phyloP scores from a whole-genome alignment of 495 filamentous ascomycete species.

The Podospora appendiculata region DNA sequence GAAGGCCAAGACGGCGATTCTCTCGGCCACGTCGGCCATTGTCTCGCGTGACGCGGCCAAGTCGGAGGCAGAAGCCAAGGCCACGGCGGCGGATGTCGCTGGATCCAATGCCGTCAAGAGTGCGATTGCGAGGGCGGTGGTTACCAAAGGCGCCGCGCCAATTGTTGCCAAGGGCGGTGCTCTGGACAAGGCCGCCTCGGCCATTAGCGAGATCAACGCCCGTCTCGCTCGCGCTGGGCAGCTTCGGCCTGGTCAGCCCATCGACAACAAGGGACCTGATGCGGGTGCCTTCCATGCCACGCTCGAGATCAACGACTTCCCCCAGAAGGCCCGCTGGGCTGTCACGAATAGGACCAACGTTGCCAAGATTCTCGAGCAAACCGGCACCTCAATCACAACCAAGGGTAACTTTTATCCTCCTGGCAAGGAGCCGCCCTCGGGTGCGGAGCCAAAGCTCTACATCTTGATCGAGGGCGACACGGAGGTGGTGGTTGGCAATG shows the following conservation, averaged over 20 bases:
- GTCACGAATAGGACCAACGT: slow-evolving; percentile 99
- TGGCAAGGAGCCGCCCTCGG: slow-evolving; percentile 70
- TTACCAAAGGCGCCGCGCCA: slow-evolving; percentile 30
- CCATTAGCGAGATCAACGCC: slow-evolving; percentile 78
- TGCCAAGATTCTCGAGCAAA: slow-evolving; percentile 92
- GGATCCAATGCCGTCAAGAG: neutral
- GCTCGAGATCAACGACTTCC: slow-evolving; percentile 98
- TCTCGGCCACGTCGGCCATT: slow-evolving; percentile 51
- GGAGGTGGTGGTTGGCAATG: slow-evolving; percentile 81
- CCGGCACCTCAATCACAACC: slow-evolving; percentile 92
- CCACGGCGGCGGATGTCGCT: slow-evolving; percentile 46
- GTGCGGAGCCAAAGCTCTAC: slow-evolving; percentile 82
- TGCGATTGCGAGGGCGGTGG: neutral
- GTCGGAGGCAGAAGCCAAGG: slow-evolving; percentile 33
- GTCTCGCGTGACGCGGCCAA: slow-evolving; percentile 35
- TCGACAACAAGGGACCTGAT: slow-evolving; percentile 98
- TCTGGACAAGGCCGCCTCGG: slow-evolving; percentile 75
- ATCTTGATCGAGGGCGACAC: slow-evolving; percentile 97
- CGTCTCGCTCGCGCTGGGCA: slow-evolving; percentile 80
- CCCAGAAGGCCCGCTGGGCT: slow-evolving; percentile 97
- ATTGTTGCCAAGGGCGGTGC: slow-evolving; percentile 53
- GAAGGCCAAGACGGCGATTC: slow-evolving; percentile 56
- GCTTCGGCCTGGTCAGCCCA: slow-evolving; percentile 83
- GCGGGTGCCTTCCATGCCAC: slow-evolving; percentile 96
- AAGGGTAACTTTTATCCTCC: slow-evolving; percentile 85